Base-by-base conservation (phyloP, 2,329 filamentous ascomycete genomes). In the Cladosporium phlei region DNA sequence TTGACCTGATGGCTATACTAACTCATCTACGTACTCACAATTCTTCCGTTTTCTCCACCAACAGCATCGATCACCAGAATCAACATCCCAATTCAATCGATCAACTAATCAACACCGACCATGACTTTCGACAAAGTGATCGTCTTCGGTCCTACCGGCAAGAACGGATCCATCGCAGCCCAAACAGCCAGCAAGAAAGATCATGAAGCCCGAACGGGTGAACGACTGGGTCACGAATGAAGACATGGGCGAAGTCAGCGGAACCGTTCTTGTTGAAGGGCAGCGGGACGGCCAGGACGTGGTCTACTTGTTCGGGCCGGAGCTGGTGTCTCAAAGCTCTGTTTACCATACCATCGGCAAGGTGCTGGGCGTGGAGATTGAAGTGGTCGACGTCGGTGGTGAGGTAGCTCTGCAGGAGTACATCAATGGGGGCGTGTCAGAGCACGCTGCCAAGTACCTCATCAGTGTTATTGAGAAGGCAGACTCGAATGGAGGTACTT, bases 131-230 rank as follows among this genome's bases (percentile, higher is more conserved):
- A 45, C 10, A 45, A 45, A 20, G 62, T 70, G 10, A 69, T 78
- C 45, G 59, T 78, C 44, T 77, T 78, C 50, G 74, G 75, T 17
- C 66, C 75, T 12, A 74, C 74, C 9, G 75, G 75, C 35, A 55
- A 55, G 7, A 67, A 76, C 22, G 75, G 66, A 37, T 67, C 66
- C 19, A 55, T 58, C 7, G 61, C 66, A 3, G 73, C 74, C 4
- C 59, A 52, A 11, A 60, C 61, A 21, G 71, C 73, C 21, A 59
- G 62, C 8, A 46, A 62, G 24, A 62, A 59, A 24, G 28, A 30
- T 69, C 2, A 54, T 56, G 6, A 53, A 55, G 8, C 61, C 65
- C 0, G 53, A 65, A 4, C 59, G 59, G 9, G 45, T 51, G 30
- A 56, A 62, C 11, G 73, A 77, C 52, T 64, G 52, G 17, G 68